Base-by-base conservation (phyloP, 495 filamentous ascomycete species). In the Trichoderma virens region DNA sequence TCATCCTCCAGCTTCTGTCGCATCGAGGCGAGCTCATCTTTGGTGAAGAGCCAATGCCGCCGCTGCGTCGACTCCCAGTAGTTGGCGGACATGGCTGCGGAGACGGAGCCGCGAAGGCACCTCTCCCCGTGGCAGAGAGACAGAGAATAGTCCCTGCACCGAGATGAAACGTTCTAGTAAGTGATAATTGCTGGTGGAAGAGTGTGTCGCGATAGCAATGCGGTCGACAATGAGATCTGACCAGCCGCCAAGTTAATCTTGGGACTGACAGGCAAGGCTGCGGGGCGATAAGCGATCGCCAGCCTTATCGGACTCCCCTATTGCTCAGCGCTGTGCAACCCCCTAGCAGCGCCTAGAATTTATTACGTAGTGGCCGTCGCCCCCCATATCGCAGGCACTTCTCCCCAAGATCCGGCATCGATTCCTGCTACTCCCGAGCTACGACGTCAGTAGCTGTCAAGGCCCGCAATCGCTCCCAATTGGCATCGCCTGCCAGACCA, bases 11-110 rank as follows among this genome's bases (percentile, higher is more conserved):
- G 83, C 65, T 82, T 78, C 65, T 86, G 81, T 63, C 94, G 86
- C 70, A 89, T 82, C 45, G 88, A 83, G 13, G 85, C 83, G 59
- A 98, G 80, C 67, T 88, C 85, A 68, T 88, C 85, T 68, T 89
- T 86, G 45, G 92, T 85, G 77, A 94, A 97, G 65, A 91, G 87
- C 95, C 95, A 98, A 76, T 90, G 83, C 67, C 83, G 85, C 62
- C 88, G 84, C 76, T 98, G 94, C 18, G 92, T 92, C 60, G 93
- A 97, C 63, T 88, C 89, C 94, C 95, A 98, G 76, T 90, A 98
- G 75, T 94, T 97, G 70, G 93, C 90, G 62, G 94, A 92, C 94
- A 98, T 98, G 51, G 38, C 38, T 31, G 61, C 6, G 27, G 61
- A n/a, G 34, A 38, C 0, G 23, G 38, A 30, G 35, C 59, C 59